Base-by-base conservation (phyloP, 306 rosid species). In the Corylus heterophylla region DNA sequence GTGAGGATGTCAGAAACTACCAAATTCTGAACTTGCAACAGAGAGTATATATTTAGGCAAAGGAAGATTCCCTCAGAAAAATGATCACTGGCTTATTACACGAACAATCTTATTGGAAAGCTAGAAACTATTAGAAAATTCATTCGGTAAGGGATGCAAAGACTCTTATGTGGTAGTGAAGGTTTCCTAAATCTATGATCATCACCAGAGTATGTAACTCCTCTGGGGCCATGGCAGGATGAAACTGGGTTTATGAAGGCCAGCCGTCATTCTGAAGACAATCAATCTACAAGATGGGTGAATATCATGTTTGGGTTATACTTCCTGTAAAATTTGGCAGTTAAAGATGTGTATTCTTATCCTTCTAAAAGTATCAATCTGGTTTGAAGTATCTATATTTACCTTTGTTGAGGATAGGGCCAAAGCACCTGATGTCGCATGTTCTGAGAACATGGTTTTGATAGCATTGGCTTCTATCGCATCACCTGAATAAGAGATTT, bases 361-460 rank as follows among this genome's bases (percentile, higher is more conserved):
- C 12, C 29, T 42, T 20, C 11, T 9, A 9, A 12, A 71, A 22
- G 22, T 71, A 55, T 55, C 27, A 67, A 54, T 55, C 68, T 9
- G 11, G 31, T 81, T 80, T n/a, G 56, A 44, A 80, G 74, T 64
- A 42, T 18, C 58, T 37, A 67, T 45, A 8, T 31, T 83, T 91
- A 94, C 98, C 97, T 94, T 94, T n/a, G 98, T 89, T 69, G 97
- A 94, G 71, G 97, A 94, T 76, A 92, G 82, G 54, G 94, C 90
- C 79, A 94, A 90, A 86, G 89, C 76, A 81, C 95, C 89, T 2
- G 92, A 89, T 74, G 71, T 74, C 71, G 83, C 92, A 75, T 75
- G 88, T 73, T 82, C 86, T 69, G 80, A 74, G 77, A 91, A 95
- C 37, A 89, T 14, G 51, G 91, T 89, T 89, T 88, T 92, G 76